A percentile compares a stretch with the other conserved stretches of the same genome.
Evolutionary conservation across 768 basidiomycete genomes (phyloP).

Genomic region (Cubamyces sp.): DNA sequence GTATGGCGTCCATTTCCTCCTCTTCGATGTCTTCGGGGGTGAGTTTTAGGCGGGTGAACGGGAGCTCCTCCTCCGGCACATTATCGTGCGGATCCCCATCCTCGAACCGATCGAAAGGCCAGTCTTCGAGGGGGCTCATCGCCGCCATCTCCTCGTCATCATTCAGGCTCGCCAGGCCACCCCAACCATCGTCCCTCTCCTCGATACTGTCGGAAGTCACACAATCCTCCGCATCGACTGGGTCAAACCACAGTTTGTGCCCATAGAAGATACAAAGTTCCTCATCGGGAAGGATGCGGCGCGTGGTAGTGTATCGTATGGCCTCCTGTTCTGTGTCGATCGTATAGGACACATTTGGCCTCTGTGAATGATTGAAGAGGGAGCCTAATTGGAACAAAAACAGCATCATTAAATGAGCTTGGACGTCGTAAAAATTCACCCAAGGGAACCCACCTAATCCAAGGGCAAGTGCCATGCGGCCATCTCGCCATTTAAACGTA

Average conservation of each 20-base stretch:
- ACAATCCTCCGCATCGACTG: conserved; percentile 34
- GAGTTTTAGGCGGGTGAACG: conserved; percentile 65
- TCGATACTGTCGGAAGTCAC: neutral
- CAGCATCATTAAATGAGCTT: neutral
- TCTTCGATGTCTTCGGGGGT: conserved; percentile 64
- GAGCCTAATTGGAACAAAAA: conserved; percentile 55
- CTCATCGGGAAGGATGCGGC: conserved; percentile 58
- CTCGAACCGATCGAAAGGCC: conserved; percentile 28
- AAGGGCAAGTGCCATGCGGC: conserved; percentile 75
- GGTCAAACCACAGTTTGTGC: conserved; percentile 66
- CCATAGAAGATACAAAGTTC: conserved; percentile 85
- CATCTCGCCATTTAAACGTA: conserved; percentile 75
- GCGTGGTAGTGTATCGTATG: conserved; percentile 64
- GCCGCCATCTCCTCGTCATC: conserved; percentile 25
- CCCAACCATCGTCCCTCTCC: conserved; percentile 49
- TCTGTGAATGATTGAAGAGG: conserved; percentile 75
- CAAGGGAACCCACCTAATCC: conserved; percentile 60
- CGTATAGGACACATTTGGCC: conserved; percentile 71
- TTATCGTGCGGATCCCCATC: conserved; percentile 49
- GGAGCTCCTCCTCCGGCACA: conserved; percentile 61
- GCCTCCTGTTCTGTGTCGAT: conserved; percentile 57
- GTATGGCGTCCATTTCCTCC: conserved; percentile 56
- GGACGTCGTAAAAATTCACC: no score
- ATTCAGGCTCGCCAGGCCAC: conserved; percentile 41
- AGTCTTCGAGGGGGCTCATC: conserved; percentile 8